Evolutionary conservation across 345 rosid genomes (phyloP).

Genomic region (Eutrema heterophyllum): DNA sequence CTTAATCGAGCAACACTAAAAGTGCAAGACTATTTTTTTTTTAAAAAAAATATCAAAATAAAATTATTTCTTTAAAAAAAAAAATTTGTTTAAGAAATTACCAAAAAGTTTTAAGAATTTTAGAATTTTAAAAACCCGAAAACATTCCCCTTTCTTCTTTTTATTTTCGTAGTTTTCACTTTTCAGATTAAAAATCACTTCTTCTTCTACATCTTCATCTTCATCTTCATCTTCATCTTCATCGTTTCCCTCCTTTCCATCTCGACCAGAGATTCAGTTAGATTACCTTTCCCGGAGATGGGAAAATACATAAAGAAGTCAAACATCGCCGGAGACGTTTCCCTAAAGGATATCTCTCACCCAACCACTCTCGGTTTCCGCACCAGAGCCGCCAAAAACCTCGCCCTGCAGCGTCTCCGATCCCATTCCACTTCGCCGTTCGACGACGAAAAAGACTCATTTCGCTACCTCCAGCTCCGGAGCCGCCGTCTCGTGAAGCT

Average conservation of each 20-base stretch:
- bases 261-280: slow-evolving; percentile 5
- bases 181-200: slow-evolving; percentile 12
- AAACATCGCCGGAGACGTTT: slow-evolving; percentile 38
- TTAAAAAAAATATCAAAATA: no score
- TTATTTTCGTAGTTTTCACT: neutral
- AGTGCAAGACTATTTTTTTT: no score
- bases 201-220: neutral
- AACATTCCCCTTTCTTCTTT: no score
- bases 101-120: no score
- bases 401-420: slow-evolving; percentile 48
- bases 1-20: no score
- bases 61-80: no score
- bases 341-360: slow-evolving; percentile 36
- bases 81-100: no score
- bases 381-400: slow-evolving; percentile 59
- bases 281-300: slow-evolving; percentile 26
- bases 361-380: slow-evolving; percentile 38
- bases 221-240: slow-evolving; percentile 25
- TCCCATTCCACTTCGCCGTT: slow-evolving; percentile 10
- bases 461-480: slow-evolving; percentile 58
- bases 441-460: slow-evolving; percentile 34
- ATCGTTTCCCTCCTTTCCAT: slow-evolving; percentile 25
- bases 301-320: slow-evolving; percentile 69
- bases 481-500: slow-evolving; percentile 54
- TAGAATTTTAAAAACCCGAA: no score